phyloP scores from a whole-genome alignment of 306 rosid species.

The Prunus persica region Prunus_persica_NCBIv2 NC_034016.1:7590001-7590500 shows the following conservation, averaged over 20 bases:
- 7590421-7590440: conserved; percentile 35
- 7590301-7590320: conserved; percentile 25
- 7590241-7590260: conserved; percentile 82
- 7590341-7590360: conserved; percentile 32
- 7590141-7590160: conserved; percentile 75
- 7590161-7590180: conserved; percentile 50
- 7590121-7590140: conserved; percentile 58
- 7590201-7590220: not conserved
- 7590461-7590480: conserved; percentile 97
- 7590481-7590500: conserved; percentile 68
- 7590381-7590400: conserved; percentile 71
- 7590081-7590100: conserved; percentile 70
- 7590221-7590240: conserved; percentile 54
- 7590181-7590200: conserved; percentile 13
- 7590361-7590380: conserved; percentile 4
- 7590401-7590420: conserved; percentile 28
- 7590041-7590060: conserved; percentile 42
- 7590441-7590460: conserved; percentile 91
- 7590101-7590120: conserved; percentile 70
- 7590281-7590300: not conserved
- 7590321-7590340: conserved; percentile 26
- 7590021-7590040: conserved; percentile 19
- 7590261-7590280: conserved; percentile 57
- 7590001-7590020: not conserved
- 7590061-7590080: conserved; percentile 58